phyloP scores from a whole-genome alignment of 306 rosid species.

The Astragalus glycyphyllos region DNA sequence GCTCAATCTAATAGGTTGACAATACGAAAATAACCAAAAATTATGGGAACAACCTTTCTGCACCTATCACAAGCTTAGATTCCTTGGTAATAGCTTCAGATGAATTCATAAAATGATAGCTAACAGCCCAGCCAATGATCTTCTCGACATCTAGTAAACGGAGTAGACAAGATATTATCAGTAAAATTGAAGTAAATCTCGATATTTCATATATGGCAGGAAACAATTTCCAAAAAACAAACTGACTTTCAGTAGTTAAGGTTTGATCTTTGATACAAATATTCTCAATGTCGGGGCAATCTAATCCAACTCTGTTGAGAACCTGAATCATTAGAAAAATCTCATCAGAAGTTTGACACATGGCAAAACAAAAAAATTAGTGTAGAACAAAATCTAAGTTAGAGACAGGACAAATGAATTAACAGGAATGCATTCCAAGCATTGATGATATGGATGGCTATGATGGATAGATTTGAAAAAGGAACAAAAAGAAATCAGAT shows the following conservation, averaged over 20 bases:
- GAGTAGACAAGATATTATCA: constrained; percentile 20
- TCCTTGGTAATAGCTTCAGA: constrained; percentile 59
- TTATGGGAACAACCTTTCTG: constrained; percentile 68
- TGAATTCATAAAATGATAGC: constrained; percentile 72
- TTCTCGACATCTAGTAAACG: constrained; percentile 73
- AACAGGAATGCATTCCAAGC: constrained; percentile 12
- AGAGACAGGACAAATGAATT: neutral
- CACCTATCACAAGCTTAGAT: constrained; percentile 65
- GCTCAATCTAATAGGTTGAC: neutral
- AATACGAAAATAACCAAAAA: constrained; percentile 24
- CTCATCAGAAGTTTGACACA: constrained; percentile 33
- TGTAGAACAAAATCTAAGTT: neutral
- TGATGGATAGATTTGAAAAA: neutral
- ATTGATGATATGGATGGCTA: constrained; percentile 19
- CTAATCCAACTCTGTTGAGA: constrained; percentile 68
- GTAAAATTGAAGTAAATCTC: constrained; percentile 31
- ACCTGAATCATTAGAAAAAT: constrained; percentile 64
- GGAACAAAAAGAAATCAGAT: neutral
- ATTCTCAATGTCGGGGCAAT: constrained; percentile 81
- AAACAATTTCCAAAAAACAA: constrained; percentile 9
- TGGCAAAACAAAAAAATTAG: constrained; percentile 4
- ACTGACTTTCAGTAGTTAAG: constrained; percentile 77
- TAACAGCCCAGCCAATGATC: constrained; percentile 87
- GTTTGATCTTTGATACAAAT: constrained; percentile 81
- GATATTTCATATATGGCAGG: neutral